These are phyloP conservation scores for Rhazya stricta DNA, from an alignment of 257 asterid species.

Conservation along the genomic window DNA sequence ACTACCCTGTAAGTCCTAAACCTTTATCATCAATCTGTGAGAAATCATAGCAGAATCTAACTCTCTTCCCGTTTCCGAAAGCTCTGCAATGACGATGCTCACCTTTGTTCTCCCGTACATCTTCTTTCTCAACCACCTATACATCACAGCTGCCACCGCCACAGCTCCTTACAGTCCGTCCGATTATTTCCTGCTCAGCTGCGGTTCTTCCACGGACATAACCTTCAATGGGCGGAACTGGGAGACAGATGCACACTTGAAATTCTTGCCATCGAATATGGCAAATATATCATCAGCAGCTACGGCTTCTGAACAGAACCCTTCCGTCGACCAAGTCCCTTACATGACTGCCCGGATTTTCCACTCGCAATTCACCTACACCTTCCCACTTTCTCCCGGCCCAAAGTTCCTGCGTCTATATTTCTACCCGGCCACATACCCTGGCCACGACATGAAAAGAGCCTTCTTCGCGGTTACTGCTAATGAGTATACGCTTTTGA, in stretches of 20 bases:
- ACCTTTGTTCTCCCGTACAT: conserved; percentile 6
- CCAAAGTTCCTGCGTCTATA: conserved; percentile 53
- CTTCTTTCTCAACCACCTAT: conserved; percentile 13
- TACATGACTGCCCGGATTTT: conserved; percentile 39
- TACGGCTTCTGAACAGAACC: conserved; percentile 8
- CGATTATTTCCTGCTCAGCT: conserved; percentile 45
- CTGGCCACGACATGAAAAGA: conserved; percentile 5
- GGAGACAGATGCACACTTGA: conserved; percentile 32
- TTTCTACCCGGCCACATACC: conserved; percentile 36
- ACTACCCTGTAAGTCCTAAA: too few relatives aligned
- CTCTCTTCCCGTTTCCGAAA: too few relatives aligned
- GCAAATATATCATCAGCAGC: conserved; percentile 22
- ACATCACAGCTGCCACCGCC: conserved; percentile 2
- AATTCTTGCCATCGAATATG: conserved; percentile 27
- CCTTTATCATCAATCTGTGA: too few relatives aligned
- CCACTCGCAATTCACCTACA: conserved; percentile 36
- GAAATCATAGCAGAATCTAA: too few relatives aligned
- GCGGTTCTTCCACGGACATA: conserved; percentile 29
- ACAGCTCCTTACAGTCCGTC: conserved; percentile 24
- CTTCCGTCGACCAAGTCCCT: conserved; percentile 28
- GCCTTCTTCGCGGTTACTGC: conserved; percentile 38
- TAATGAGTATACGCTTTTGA: conserved; percentile 32
- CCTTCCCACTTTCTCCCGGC: conserved; percentile 40
- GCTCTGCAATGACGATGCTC: conserved; percentile 8
- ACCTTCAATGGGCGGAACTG: conserved; percentile 30